Evolutionary conservation across 2,329 filamentous ascomycete genomes (phyloP), one percentile per base, ranked within the genome.

Genomic region (Pseudopithomyces maydicus): DNA sequence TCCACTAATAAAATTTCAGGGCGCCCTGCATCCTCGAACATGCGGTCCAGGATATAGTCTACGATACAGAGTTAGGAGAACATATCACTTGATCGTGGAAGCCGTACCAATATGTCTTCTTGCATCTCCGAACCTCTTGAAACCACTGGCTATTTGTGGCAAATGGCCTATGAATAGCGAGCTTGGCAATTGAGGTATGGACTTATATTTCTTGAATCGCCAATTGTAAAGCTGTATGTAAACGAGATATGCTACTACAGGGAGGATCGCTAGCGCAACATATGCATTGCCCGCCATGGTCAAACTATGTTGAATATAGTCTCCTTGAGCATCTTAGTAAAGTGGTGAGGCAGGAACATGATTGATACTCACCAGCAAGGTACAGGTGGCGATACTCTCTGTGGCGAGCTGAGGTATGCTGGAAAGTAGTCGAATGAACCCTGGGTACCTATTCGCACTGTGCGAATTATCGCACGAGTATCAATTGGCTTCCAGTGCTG

Each of bases 41-140:
- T 59, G 20, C 65, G 61, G 17, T 71, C 61, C 8, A 75, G 61
- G 14, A 74, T 59, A 55, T 76, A 76, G 50, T 77, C 74, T 77
- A 26, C 10, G 2, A 15, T 10, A 10, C 14, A 6, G 41, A 1
- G n/a, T 57, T 33, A 57, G 47, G 29, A 26, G 10, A 41, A 29
- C 11, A 47, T 17, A 22, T 14, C 29, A 20, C 23, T 11, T 48
- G 12, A 10, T 11, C 11, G 17, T 15, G 11, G n/a, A 15, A 7
- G 3, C 36, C 62, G 11, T 51, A 74, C 73, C 72, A 46, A 64
- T 61, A 59, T 75, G 73, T 7, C 66, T 57, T 23, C 61, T 59
- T 4, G 54, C 52, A 35, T 72, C 68, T 17, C 69, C 69, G 36
- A 59, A 45, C 23, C 63, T 68, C 17, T 66, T 68, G 50, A 66